A percentile compares a stretch with the other conserved stretches of the same genome.
Evolutionary conservation across 2,329 filamentous ascomycete genomes (phyloP).

Genomic region (Aspergillus brunneoviolaceus): DNA sequence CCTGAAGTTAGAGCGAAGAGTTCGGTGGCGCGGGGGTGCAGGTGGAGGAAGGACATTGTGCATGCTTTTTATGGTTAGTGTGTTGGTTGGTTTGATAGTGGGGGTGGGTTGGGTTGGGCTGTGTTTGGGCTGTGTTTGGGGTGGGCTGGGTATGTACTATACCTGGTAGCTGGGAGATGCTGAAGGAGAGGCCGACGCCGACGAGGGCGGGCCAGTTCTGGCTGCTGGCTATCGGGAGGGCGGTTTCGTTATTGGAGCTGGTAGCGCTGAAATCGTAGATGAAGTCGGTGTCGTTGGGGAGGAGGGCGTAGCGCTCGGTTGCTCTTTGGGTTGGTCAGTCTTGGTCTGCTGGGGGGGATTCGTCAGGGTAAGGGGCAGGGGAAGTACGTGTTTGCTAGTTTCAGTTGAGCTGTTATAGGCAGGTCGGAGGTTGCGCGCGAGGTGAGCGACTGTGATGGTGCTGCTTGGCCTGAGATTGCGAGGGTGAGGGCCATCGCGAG

Average conservation of each 20-base stretch:
- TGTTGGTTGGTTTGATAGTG: neutral
- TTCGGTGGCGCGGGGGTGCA: constrained; percentile 27
- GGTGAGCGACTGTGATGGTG: constrained; percentile 16
- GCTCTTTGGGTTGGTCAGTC: constrained; percentile 7
- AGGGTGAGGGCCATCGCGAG: constrained; percentile 9
- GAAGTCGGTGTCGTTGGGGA: constrained; percentile 23
- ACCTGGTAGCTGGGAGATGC: constrained; percentile 21
- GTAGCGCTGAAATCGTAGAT: constrained; percentile 21
- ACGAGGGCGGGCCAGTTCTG: constrained; percentile 21
- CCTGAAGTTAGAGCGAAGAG: constrained; percentile 23
- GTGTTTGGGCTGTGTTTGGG: no score
- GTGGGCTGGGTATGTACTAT: neutral
- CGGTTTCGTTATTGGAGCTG: neutral
- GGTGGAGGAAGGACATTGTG: constrained; percentile 27
- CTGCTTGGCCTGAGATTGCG: constrained; percentile 8
- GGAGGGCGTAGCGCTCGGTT: constrained; percentile 24
- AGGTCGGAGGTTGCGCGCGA: constrained; percentile 19
- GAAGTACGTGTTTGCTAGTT: constrained; percentile 22
- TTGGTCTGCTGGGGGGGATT: no score
- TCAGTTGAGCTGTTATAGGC: constrained; percentile 21
- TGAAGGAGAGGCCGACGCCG: constrained; percentile 20
- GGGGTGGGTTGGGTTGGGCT: no score
- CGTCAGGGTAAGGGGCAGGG: no score
- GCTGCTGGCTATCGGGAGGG: constrained; percentile 18
- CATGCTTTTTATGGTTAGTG: constrained; percentile 18